phyloP scores from a whole-genome alignment of 768 basidiomycete genomes.

The Termitomyces eurrhizus region DNA sequence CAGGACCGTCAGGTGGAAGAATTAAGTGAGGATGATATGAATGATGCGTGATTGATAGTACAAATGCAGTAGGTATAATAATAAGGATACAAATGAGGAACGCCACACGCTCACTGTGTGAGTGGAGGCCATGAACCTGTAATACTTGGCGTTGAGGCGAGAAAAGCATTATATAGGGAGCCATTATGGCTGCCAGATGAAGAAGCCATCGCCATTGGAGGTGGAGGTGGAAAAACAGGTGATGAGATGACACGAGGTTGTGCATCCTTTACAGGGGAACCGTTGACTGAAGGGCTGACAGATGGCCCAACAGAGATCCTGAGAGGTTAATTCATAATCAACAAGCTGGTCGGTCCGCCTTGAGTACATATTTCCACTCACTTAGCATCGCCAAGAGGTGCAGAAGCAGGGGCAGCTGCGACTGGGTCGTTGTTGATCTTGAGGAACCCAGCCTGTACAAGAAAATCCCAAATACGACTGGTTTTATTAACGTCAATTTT shows the following conservation, averaged over 20 bases:
- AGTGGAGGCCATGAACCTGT: conserved; percentile 13
- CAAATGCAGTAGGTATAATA: conserved; percentile 15
- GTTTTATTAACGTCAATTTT: conserved; percentile 95
- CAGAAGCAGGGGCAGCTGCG: conserved; percentile 8
- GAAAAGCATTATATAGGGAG: conserved; percentile 31
- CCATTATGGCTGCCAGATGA: conserved; percentile 34
- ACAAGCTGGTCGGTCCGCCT: not conserved
- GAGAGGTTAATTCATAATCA: not conserved
- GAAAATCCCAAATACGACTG: conserved; percentile 88
- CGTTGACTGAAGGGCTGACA: conserved; percentile 23
- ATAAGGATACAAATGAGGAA: conserved; percentile 11
- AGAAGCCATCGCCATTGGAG: conserved; percentile 25
- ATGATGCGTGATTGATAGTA: conserved; percentile 16
- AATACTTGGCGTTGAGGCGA: conserved; percentile 26
- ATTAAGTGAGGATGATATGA: conserved; percentile 5
- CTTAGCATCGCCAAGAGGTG: conserved; percentile 32
- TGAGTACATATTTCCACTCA: conserved; percentile 19
- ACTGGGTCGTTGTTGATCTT: conserved; percentile 59
- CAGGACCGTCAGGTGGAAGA: not conserved
- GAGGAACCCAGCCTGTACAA: conserved; percentile 81
- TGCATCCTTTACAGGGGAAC: conserved; percentile 33
- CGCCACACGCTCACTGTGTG: not conserved
- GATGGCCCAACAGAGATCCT: conserved; percentile 14
- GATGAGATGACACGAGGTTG: conserved; percentile 14
- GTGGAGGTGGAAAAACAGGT: conserved; percentile 26